These are phyloP conservation scores for Laguncularia racemosa DNA, from an alignment of 345 rosid genomes.

Conservation along the genomic window DNA sequence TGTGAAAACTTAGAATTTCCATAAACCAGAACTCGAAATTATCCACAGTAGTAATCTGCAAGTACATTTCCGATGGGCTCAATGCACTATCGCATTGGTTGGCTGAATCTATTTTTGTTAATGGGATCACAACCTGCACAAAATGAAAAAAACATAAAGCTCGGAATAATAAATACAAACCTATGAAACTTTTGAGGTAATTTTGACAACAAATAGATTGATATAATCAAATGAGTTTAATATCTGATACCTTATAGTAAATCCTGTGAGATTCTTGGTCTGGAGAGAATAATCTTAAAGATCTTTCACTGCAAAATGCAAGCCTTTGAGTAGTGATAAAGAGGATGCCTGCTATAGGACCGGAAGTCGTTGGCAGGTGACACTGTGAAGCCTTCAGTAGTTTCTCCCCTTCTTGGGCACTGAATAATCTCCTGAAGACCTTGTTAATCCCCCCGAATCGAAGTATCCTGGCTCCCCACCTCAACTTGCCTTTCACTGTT, in stretches of 20 bases:
- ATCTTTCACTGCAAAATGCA: slow-evolving; percentile 41
- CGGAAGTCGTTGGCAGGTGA: slow-evolving; percentile 29
- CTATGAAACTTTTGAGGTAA: not conserved
- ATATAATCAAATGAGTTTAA: not conserved
- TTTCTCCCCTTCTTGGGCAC: slow-evolving; percentile 22
- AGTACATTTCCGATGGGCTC: slow-evolving; percentile 59
- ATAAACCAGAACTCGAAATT: slow-evolving; percentile 72
- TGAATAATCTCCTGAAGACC: slow-evolving; percentile 25
- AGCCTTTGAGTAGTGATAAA: slow-evolving; percentile 30
- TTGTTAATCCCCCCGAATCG: slow-evolving; percentile 31
- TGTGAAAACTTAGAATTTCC: slow-evolving; percentile 61
- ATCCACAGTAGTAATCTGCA: slow-evolving; percentile 53
- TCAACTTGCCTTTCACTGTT: slow-evolving; percentile 31
- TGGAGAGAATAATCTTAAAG: slow-evolving; percentile 21
- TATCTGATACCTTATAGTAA: slow-evolving; percentile 24
- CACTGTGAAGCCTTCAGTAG: slow-evolving; percentile 29
- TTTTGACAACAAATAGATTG: no score
- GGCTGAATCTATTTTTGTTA: slow-evolving; percentile 42
- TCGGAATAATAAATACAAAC: not conserved
- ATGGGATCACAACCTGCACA: slow-evolving; percentile 30
- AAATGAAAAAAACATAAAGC: not conserved
- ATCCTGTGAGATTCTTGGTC: slow-evolving; percentile 19
- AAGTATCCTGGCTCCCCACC: slow-evolving; percentile 26
- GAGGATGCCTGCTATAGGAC: slow-evolving; percentile 40
- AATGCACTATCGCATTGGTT: slow-evolving; percentile 40